These are phyloP conservation scores for Pachysolen tannophilus DNA, from an alignment of 805 yeast species.

Conservation along the genomic window DNA sequence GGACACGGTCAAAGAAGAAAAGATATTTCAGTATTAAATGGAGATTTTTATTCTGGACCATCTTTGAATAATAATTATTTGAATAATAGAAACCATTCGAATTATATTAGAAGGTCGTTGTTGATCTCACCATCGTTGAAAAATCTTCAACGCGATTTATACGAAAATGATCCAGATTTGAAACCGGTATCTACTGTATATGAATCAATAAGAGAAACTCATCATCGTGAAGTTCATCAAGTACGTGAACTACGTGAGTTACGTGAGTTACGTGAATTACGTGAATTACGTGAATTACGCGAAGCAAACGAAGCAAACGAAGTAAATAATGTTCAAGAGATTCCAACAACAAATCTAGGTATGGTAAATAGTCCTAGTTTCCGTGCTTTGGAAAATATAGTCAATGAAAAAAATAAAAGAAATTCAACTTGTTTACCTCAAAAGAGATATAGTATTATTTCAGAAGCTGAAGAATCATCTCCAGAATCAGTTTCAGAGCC, in stretches of 20 bases:
- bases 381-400: conserved; percentile 23
- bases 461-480: conserved; percentile 7
- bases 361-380: conserved; percentile 28
- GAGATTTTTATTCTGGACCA: conserved; percentile 8
- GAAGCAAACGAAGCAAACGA: too few relatives aligned
- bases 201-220: too few relatives aligned
- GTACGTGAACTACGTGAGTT: too few relatives aligned
- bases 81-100: conserved; percentile 17
- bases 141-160: conserved; percentile 13
- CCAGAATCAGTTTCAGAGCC: background rate
- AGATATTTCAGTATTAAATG: conserved; percentile 11
- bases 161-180: background rate
- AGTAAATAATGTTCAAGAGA: too few relatives aligned
- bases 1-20: too few relatives aligned
- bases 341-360: conserved; percentile 22
- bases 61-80: background rate
- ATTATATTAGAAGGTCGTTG: conserved; percentile 22
- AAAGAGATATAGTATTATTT: conserved; percentile 2
- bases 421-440: too few relatives aligned
- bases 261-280: background rate
- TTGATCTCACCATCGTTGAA: conserved; percentile 24
- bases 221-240: too few relatives aligned
- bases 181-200: conserved; percentile 1
- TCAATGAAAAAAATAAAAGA: conserved; percentile 18
- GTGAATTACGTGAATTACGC: too few relatives aligned